These are phyloP conservation scores for Oryza longistaminata DNA, from an alignment of 176 grass and related monocot genomes.

Conservation along the genomic window DNA sequence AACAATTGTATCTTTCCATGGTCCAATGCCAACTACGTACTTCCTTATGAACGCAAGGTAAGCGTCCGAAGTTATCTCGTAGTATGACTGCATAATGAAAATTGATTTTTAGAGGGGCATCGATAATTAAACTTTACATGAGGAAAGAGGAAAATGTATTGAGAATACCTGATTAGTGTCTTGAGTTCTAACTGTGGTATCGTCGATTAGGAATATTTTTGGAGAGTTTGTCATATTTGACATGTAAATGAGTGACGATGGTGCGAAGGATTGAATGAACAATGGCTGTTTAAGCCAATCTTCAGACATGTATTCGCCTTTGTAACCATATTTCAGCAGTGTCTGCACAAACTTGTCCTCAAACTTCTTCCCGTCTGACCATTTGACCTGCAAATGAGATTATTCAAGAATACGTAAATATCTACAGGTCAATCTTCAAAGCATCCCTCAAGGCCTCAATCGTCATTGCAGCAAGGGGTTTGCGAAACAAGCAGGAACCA, in stretches of 20 bases:
- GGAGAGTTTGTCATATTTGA: slow-evolving; percentile 75
- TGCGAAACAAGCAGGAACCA: not conserved
- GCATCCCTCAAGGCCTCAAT: not conserved
- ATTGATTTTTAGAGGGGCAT: not conserved
- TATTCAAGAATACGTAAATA: not conserved
- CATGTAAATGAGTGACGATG: slow-evolving; percentile 69
- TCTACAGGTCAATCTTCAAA: not conserved
- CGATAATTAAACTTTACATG: not conserved
- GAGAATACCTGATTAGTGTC: slow-evolving; percentile 74
- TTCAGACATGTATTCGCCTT: slow-evolving; percentile 66
- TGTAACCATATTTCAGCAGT: slow-evolving; percentile 70
- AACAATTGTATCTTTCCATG: slow-evolving; percentile 88
- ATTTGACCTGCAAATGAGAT: slow-evolving; percentile 63
- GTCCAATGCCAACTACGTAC: slow-evolving; percentile 78
- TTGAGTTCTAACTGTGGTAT: slow-evolving; percentile 57
- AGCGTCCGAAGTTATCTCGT: slow-evolving; percentile 62
- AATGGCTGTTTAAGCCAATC: slow-evolving; percentile 65
- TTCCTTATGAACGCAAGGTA: slow-evolving; percentile 70
- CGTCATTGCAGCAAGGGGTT: not conserved
- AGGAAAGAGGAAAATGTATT: not conserved
- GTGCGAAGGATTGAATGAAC: slow-evolving; percentile 77
- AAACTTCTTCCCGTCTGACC: slow-evolving; percentile 66
- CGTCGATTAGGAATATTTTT: slow-evolving; percentile 70
- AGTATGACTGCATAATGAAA: slow-evolving; percentile 58
- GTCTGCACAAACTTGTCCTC: slow-evolving; percentile 62